These are phyloP conservation scores for Pelargonium fulgidum DNA, from an alignment of 441 rosid species.

Conservation along the genomic window DNA sequence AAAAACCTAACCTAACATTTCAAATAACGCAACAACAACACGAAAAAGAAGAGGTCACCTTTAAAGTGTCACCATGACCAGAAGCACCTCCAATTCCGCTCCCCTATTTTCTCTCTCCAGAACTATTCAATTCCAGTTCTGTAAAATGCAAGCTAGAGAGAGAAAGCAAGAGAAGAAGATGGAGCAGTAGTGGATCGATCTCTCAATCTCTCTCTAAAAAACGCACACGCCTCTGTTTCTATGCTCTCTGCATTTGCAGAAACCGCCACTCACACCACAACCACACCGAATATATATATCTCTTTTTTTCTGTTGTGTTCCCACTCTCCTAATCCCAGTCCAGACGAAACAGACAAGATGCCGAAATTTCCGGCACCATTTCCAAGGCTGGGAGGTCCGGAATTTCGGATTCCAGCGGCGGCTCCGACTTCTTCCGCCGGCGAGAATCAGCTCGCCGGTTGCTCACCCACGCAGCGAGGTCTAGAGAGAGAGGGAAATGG, in stretches of 20 bases:
- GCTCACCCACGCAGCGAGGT: background rate
- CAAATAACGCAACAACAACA: too few relatives aligned
- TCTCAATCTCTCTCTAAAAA: background rate
- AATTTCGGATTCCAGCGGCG: too few relatives aligned
- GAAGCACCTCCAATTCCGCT: too few relatives aligned
- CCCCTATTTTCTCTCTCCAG: too few relatives aligned
- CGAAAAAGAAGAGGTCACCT: background rate
- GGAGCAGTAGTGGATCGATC: background rate
- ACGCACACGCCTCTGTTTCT: background rate
- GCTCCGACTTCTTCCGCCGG: background rate
- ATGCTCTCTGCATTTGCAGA: background rate
- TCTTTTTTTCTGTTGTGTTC: background rate
- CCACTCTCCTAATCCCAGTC: background rate
- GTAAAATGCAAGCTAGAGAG: background rate
- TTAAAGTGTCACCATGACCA: too few relatives aligned
- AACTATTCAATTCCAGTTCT: background rate
- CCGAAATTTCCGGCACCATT: background rate
- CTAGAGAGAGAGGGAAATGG: background rate
- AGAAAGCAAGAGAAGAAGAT: background rate
- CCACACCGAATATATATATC: background rate
- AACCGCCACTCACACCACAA: background rate
- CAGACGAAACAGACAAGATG: conserved; percentile 11
- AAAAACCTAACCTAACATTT: background rate
- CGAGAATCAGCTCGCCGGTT: conserved; percentile 5
- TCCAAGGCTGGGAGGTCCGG: background rate